phyloP scores from a whole-genome alignment of 192 early-diverging fungal genomes.

The Mortierella antarctica region DNA sequence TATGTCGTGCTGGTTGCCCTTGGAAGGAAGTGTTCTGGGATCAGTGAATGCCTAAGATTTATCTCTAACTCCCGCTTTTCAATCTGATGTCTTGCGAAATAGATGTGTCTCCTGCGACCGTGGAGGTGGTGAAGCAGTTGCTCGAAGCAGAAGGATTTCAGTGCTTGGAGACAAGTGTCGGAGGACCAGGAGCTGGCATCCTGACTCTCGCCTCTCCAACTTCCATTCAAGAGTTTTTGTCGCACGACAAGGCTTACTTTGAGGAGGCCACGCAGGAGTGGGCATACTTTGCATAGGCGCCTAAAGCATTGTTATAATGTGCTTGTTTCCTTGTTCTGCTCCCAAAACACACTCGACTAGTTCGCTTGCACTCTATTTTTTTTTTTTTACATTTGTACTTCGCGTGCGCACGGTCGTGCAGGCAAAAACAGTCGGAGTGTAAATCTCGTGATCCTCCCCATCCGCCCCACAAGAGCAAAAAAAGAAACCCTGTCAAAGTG shows the following conservation, averaged over 20 bases:
- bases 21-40: not conserved
- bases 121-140: conserved; percentile 58
- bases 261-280: conserved; percentile 15
- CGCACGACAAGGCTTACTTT: conserved; percentile 27
- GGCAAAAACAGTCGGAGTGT: not conserved
- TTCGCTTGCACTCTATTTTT: no score
- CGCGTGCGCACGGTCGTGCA: no score
- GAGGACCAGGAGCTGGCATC: conserved; percentile 69
- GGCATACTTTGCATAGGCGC: conserved; percentile 31
- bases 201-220: conserved; percentile 23
- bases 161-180: conserved; percentile 80
- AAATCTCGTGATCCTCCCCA: not conserved
- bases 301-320: no score
- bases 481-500: not conserved
- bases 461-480: not conserved
- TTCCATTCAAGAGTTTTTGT: conserved; percentile 33
- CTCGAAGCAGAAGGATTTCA: conserved; percentile 71
- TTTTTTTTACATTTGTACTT: no score
- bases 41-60: not conserved
- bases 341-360: no score
- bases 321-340: not conserved
- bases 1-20: conserved; percentile 18
- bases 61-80: not conserved
- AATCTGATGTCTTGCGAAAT: not conserved
- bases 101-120: conserved; percentile 51